These are phyloP conservation scores for Clavispora vitiphila DNA, from an alignment of 805 yeast species.

Conservation along the genomic window DNA sequence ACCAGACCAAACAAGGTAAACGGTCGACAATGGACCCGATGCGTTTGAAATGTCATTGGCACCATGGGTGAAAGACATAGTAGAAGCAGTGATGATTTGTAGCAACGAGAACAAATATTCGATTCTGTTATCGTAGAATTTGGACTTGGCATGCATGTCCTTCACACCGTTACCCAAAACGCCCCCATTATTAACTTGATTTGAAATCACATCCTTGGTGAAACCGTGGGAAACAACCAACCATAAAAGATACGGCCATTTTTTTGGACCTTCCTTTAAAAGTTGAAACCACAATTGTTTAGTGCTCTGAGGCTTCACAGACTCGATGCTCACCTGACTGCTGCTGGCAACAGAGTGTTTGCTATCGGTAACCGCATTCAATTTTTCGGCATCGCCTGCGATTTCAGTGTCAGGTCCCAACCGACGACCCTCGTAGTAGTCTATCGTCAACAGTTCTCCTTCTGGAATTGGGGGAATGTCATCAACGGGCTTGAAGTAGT, in stretches of 20 bases:
- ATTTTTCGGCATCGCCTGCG: conserved; percentile 13
- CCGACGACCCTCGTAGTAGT: conserved; percentile 63
- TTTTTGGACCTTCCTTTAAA: conserved; percentile 40
- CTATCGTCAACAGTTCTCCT: conserved; percentile 51
- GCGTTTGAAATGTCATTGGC: conserved; percentile 78
- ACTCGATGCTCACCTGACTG: conserved; percentile 9
- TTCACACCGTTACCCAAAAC: conserved; percentile 43
- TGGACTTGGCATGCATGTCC: conserved; percentile 52
- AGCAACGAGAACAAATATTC: conserved; percentile 64
- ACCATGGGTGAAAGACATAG: conserved; percentile 81
- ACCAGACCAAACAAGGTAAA: conserved; percentile 56
- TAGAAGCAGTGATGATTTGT: conserved; percentile 69
- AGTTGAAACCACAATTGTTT: conserved; percentile 38
- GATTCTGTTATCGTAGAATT: conserved; percentile 63
- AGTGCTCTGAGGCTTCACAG: conserved; percentile 28
- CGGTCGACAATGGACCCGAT: conserved; percentile 67
- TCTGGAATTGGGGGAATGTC: conserved; percentile 64
- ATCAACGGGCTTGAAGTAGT: conserved; percentile 49
- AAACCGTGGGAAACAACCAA: conserved; percentile 54
- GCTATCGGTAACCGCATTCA: conserved; percentile 12
- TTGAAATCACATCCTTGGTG: conserved; percentile 54
- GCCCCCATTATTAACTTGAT: conserved; percentile 39
- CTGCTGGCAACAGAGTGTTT: conserved; percentile 8
- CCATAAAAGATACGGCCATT: conserved; percentile 52
- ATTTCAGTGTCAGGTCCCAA: conserved; percentile 10